These are phyloP conservation scores for Asclepias syriaca DNA, from an alignment of 257 asterid genomes.

Conservation along the genomic window DNA sequence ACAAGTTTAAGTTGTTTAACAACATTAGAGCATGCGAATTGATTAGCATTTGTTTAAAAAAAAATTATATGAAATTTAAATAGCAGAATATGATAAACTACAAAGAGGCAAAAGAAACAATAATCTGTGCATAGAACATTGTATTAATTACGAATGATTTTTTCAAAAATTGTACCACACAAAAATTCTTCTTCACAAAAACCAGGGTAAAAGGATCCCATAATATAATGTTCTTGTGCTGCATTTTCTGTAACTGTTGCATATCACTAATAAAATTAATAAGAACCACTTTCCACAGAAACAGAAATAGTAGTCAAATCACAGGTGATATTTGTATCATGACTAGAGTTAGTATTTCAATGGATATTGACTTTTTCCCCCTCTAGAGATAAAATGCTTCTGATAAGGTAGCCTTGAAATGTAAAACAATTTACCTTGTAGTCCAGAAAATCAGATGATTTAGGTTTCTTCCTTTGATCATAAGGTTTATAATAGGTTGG, in stretches of 20 bases:
- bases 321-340: not conserved
- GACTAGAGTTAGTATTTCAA: not conserved
- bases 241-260: not conserved
- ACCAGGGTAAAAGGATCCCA: not conserved
- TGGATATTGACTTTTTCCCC: not conserved
- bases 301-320: not conserved
- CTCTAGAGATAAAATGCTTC: not conserved
- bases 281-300: not conserved
- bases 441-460: slow-evolving; percentile 50
- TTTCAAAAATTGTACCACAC: not conserved
- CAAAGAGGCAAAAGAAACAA: not conserved
- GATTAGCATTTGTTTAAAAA: not conserved
- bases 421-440: slow-evolving; percentile 49
- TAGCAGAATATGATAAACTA: not conserved
- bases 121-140: not conserved
- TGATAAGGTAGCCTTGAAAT: not conserved
- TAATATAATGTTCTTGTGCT: not conserved
- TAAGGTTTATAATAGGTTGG: slow-evolving; percentile 56
- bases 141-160: not conserved
- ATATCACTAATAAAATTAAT: not conserved
- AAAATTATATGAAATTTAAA: not conserved
- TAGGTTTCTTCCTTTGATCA: slow-evolving; percentile 38
- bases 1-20: not conserved
- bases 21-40: not conserved
- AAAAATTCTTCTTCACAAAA: not conserved